Evolutionary conservation across 305 asterid species (phyloP), one percentile per base, ranked within the genome.

Genomic region (Rubia tinctorum): DNA sequence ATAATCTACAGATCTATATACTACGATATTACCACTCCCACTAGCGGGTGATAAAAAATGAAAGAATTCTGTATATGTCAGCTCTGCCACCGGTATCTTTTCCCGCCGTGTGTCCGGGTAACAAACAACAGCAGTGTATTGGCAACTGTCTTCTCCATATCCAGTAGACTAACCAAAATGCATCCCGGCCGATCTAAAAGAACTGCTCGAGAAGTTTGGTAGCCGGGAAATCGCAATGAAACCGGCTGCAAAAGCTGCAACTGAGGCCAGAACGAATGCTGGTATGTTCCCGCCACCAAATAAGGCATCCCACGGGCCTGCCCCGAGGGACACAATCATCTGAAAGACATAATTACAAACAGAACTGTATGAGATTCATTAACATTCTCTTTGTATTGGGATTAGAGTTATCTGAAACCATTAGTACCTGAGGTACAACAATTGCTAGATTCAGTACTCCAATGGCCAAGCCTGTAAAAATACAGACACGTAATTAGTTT

Each of bases 291-390:
- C 98, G 64, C 99, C 99, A 53, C 99, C 99, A 77, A 95, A 93
- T 75, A 95, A 84, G 71, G 97, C 98, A 83, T 95, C 98, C 97
- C 98, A 95, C 56, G 99, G 99, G 56, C 99, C 99, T 15, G 99
- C 98, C 43, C 99, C 99, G 73, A 95, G 97, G 72, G 99, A 95
- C 20, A 95, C 90, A 18, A 93, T 78, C 99, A 93, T 95, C 97
- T 95, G 75, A 65, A 72, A 13, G 71, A 27, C 71, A 34, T 8
- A 45, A 62, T 42, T 66, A 51, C 73, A 11, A 73, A 25, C 12
- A 42, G 25, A 34, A 30, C 59, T 69, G 51, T 69, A 2, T 49
- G 44, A 68, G 65, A 69, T 71, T 59, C 68, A 2, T 17, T 2
- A 61, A 14, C 44, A 59, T 58, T 10, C 56, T 39, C 22, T 56